Evolutionary conservation across 106 monocot genomes (phyloP), one percentile per base, ranked within the genome.

Genomic region (Triglochin maritima): DNA sequence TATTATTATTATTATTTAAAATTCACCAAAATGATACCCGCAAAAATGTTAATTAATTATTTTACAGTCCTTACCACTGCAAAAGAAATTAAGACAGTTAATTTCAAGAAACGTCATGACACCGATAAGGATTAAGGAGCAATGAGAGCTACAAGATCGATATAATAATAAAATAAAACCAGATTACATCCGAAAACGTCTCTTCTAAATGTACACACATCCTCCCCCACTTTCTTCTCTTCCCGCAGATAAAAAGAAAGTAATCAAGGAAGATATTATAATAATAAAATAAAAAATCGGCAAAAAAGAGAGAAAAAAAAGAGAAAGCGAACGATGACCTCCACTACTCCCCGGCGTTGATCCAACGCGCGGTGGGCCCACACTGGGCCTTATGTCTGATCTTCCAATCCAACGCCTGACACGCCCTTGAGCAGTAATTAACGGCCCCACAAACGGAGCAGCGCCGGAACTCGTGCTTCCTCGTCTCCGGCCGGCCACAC

Each of bases 401-500:
- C 62, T 72, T 72, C 71, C 71, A 72, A 29, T 72, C 71, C 57
- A 66, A 42, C 5, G 73, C 73, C 50, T 73, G 65, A 42, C 73
- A 73, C 2, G 73, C 73, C 4, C 73, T 56, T 16, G 82, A 78
- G 70, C 82, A 81, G 66, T 82, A 78, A 42, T 59, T 70, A 3
- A 74, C 74, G 4, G 9, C 51, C 9, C 78, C 70, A 47, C 78
- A 82, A 3, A 71, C 78, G 15, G 74, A 74, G 67, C 82, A 82
- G 50, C 70, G 53, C 7, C 78, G 54, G 65, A 82, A 78, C 74
- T 82, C 78, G 71, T 68, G 69, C 50, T 47, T 29, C 51, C 78
- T 65, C 12, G 77, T 74, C 78, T 82, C 82, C 57, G 78, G 70
- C 63, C 82, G 65, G 9, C 82, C 78, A 60, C 82, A 81, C 7